Base-by-base conservation (phyloP, 768 basidiomycete species). In the Lepiota brunneoincarnata region DNA sequence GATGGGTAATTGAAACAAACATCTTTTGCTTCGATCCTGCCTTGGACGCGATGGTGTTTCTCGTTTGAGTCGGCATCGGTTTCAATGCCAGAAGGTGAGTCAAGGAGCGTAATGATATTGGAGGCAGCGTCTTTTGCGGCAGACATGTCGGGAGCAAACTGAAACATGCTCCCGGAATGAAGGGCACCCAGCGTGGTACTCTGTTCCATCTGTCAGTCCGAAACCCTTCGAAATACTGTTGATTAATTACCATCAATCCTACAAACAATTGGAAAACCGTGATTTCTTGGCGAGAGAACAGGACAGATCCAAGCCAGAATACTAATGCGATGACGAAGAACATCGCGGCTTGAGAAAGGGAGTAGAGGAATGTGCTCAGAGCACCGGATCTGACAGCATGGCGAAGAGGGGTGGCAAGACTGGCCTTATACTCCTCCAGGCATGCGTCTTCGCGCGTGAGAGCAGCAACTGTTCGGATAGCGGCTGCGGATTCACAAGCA, bases 1-100 rank as follows among this genome's bases (percentile, higher is more conserved):
- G 87, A 87, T 0, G 91, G 92, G 67, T 93, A 93, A 7, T 85
- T 78, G 78, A 94, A 93, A 59, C 82, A 78, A 26, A 94, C 78
- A 58, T 77, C 66, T 89, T 82, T 56, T 90, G 51, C 35, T 18
- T 52, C 40, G 5, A 44, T 47, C 23, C 7, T 52, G 6, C 50
- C 50, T 24, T 34, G 12, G 18, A 55, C 26, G 7, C 45, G 41
- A 6, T 36, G 12, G 12, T 46, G 2, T 31, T 58, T 64, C 60
- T 80, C 79, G 41, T 86, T 85, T 39, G 74, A 77, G 4, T 71
- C 65, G 0, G 80, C 81, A 58, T 87, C 81, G 1, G 87, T 79
- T 63, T 93, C 90, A 42, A 91, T 87, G 49, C 83, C 79, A 10
- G 88, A 85, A 1, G 65, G 58, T 1, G 79, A 75, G 64, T 94